phyloP scores from a whole-genome alignment of 176 grass and related monocot species.

The Alopecurus myosuroides region DNA sequence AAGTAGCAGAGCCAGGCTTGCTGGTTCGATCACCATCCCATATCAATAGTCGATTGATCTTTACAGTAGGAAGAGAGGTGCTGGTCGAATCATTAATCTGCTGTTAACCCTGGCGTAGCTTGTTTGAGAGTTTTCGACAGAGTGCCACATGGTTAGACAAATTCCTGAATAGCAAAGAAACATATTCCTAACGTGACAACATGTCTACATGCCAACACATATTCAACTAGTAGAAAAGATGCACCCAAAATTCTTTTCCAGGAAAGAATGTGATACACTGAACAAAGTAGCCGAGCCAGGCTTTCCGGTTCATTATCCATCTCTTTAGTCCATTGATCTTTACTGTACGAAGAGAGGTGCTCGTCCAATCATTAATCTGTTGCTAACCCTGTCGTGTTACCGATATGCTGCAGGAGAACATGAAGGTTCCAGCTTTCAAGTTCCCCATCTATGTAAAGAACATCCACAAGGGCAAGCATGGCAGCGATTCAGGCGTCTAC shows the following conservation, averaged over 20 bases:
- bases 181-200: no score
- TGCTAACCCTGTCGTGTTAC: background rate
- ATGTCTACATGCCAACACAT: no score
- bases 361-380: background rate
- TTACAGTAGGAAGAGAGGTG: no score
- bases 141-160: no score
- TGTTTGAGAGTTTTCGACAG: no score
- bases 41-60: no score
- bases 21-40: no score
- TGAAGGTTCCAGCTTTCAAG: constrained; percentile 27
- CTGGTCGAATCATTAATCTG: no score
- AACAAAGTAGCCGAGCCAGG: background rate
- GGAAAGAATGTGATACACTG: background rate
- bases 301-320: background rate
- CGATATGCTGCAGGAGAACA: constrained; percentile 33
- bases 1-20: no score
- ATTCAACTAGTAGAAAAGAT: background rate
- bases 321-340: no score
- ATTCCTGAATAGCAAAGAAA: no score
- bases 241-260: background rate
- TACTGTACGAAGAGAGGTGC: background rate
- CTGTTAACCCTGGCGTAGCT: no score
- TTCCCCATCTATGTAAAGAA: constrained; percentile 66
- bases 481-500: constrained; percentile 69
- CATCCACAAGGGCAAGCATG: constrained; percentile 72